These are phyloP conservation scores for Pneumocystis sp. DNA, from an alignment of 1,139 yeast species.

Conservation along the genomic window DNA sequence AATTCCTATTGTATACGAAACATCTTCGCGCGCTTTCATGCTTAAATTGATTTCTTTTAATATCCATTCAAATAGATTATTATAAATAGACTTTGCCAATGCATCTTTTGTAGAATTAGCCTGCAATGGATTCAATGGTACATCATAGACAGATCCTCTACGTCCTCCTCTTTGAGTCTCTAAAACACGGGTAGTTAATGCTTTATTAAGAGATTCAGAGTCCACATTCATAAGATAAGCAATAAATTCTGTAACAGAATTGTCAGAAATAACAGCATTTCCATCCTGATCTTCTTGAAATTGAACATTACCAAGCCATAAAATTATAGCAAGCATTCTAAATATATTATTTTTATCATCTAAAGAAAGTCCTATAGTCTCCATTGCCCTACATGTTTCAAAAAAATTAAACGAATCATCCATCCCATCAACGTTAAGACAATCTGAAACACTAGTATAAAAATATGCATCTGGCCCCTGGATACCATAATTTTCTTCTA, in stretches of 20 bases:
- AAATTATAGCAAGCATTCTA: constrained; percentile 63
- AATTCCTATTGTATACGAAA: constrained; percentile 58
- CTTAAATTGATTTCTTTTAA: constrained; percentile 85
- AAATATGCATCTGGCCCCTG: constrained; percentile 87
- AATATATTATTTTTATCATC: constrained; percentile 83
- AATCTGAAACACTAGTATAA: constrained; percentile 75
- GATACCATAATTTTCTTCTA: constrained; percentile 53
- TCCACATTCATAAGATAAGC: constrained; percentile 82
- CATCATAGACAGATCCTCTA: constrained; percentile 87
- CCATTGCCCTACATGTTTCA: constrained; percentile 79
- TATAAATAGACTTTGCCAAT: constrained; percentile 85
- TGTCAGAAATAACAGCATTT: constrained; percentile 65
- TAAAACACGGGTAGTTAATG: constrained; percentile 66
- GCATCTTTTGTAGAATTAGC: constrained; percentile 94
- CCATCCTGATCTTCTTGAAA: constrained; percentile 73
- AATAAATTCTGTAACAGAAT: constrained; percentile 80
- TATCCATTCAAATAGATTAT: constrained; percentile 90
- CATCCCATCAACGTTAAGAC: constrained; percentile 73
- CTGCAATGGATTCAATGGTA: constrained; percentile 80
- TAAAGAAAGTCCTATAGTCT: constrained; percentile 64
- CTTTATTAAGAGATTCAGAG: constrained; percentile 46
- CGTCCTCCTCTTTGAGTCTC: constrained; percentile 70
- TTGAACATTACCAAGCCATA: constrained; percentile 90
- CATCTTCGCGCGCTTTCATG: constrained; percentile 29
- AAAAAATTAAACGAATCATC: constrained; percentile 67